These are phyloP conservation scores for Chaetomium globosum DNA, from an alignment of 2,329 filamentous ascomycete species.

Conservation along the genomic window DNA sequence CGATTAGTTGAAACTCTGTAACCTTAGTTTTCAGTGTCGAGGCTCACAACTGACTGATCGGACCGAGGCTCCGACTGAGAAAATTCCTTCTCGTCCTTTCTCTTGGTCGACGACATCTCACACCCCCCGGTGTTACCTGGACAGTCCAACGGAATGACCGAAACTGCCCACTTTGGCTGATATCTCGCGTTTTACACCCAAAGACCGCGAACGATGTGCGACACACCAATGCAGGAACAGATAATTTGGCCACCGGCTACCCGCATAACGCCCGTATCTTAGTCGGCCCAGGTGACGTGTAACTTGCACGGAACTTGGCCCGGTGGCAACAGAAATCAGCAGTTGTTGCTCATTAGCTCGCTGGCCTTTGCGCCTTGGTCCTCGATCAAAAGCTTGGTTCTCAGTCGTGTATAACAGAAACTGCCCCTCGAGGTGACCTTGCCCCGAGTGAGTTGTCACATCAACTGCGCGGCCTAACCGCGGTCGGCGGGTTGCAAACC, in stretches of 20 bases:
- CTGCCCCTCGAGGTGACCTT: slow-evolving; percentile 18
- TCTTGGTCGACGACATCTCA: not conserved
- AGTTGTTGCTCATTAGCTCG: not conserved
- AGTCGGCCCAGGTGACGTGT: slow-evolving; percentile 8
- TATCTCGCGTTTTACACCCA: slow-evolving; percentile 15
- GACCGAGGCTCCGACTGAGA: not conserved
- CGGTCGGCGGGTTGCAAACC: not conserved
- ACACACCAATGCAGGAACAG: slow-evolving; percentile 31
- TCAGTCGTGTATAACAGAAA: slow-evolving; percentile 2
- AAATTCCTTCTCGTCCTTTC: not conserved
- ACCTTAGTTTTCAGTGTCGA: too few species aligned
- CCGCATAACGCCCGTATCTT: slow-evolving; percentile 25
- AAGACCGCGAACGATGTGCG: slow-evolving; percentile 25
- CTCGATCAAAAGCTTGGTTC: slow-evolving; percentile 29
- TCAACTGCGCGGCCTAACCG: not conserved
- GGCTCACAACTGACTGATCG: not conserved
- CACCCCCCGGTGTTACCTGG: not conserved
- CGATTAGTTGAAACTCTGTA: not conserved
- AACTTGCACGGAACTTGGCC: slow-evolving; percentile 26
- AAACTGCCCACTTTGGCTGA: not conserved
- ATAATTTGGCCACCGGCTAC: slow-evolving; percentile 30
- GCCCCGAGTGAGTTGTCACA: slow-evolving; percentile 12
- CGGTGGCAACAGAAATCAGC: slow-evolving; percentile 20
- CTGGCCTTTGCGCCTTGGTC: slow-evolving; percentile 9
- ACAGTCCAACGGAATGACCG: not conserved